These are phyloP conservation scores for Dryadomyces quercus-mongolicae DNA, from an alignment of 2,329 filamentous ascomycete genomes.

Conservation along the genomic window DNA sequence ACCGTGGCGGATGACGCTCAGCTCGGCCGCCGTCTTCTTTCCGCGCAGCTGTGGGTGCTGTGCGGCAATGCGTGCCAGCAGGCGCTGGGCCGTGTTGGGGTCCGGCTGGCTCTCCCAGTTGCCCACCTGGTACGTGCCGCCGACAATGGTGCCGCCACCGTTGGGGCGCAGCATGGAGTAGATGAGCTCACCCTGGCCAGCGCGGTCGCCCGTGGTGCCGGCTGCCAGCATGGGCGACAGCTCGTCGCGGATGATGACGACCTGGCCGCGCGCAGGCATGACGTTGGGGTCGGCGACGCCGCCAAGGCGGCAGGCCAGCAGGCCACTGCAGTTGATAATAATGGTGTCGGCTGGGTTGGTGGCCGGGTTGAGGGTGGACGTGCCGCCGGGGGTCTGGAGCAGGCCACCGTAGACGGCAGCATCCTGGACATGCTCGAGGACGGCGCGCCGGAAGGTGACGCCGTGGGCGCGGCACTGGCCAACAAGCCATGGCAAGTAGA, in stretches of 20 bases:
- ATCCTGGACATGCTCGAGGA: conserved; percentile 60
- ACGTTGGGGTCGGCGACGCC: conserved; percentile 68
- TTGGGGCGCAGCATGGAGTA: conserved; percentile 77
- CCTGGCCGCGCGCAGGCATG: conserved; percentile 69
- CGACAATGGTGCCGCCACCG: conserved; percentile 72
- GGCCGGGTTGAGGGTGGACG: conserved; percentile 37
- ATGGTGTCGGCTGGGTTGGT: conserved; percentile 31
- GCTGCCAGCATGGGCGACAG: conserved; percentile 55
- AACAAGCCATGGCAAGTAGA: conserved; percentile 79
- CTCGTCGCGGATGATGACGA: conserved; percentile 72
- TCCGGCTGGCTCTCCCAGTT: conserved; percentile 74
- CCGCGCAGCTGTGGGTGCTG: conserved; percentile 47
- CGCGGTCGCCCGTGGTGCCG: conserved; percentile 63
- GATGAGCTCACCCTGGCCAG: conserved; percentile 45
- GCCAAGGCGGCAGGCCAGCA: conserved; percentile 62
- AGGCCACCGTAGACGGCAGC: conserved; percentile 45
- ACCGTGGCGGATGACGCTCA: conserved; percentile 68
- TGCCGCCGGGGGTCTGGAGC: not conserved
- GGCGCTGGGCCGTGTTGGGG: conserved; percentile 64
- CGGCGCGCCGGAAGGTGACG: conserved; percentile 51
- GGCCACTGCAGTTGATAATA: conserved; percentile 75
- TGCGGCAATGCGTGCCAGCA: conserved; percentile 67
- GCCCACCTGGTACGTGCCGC: conserved; percentile 71
- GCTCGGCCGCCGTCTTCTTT: conserved; percentile 57
- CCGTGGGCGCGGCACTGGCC: conserved; percentile 68